Conservation (phyloP, 1,139 yeast genomes). For the Candida tetrigidarum region DNA sequence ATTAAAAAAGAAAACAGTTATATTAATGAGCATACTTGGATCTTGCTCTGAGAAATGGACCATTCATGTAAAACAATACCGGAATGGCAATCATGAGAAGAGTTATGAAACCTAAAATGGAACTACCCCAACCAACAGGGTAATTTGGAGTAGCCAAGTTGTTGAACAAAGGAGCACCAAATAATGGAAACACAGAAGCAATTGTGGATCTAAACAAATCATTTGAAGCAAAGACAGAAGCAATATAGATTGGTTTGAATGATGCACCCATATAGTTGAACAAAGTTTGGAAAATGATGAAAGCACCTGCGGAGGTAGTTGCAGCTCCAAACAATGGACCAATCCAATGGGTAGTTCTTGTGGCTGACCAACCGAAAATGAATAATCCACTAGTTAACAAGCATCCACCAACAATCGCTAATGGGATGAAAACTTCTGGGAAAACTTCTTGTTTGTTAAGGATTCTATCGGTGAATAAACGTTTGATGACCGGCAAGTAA, state of each 20-base stretch:
- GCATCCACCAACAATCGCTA: slow-evolving; percentile 41
- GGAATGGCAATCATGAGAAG: slow-evolving; percentile 69
- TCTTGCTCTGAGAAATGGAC: slow-evolving; percentile 39
- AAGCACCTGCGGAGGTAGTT: slow-evolving; percentile 32
- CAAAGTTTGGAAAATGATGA: slow-evolving; percentile 35
- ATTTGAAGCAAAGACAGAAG: slow-evolving; percentile 38
- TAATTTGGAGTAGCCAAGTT: slow-evolving; percentile 32
- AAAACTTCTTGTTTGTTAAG: slow-evolving; percentile 40
- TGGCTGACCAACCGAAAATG: slow-evolving; percentile 38
- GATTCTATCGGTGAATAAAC: slow-evolving; percentile 28
- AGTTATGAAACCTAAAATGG: slow-evolving; percentile 58
- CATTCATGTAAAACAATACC: slow-evolving; percentile 39
- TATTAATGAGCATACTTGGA: slow-evolving; percentile 46
- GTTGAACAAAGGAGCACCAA: slow-evolving; percentile 50
- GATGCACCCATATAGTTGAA: slow-evolving; percentile 65
- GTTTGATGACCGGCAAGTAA: slow-evolving; percentile 24
- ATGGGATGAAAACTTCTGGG: slow-evolving; percentile 66
- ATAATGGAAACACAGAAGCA: slow-evolving; percentile 38
- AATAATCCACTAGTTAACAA: slow-evolving; percentile 35
- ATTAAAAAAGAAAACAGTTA: too few species aligned
- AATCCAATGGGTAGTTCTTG: slow-evolving; percentile 35
- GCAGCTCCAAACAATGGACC: slow-evolving; percentile 35
- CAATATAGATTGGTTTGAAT: slow-evolving; percentile 40
- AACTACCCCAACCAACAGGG: slow-evolving; percentile 69
- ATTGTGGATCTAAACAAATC: slow-evolving; percentile 29